These are phyloP conservation scores for Dillenia suffruticosa DNA, from an alignment of 164 flowering plant genomes.

Conservation along the genomic window DNA sequence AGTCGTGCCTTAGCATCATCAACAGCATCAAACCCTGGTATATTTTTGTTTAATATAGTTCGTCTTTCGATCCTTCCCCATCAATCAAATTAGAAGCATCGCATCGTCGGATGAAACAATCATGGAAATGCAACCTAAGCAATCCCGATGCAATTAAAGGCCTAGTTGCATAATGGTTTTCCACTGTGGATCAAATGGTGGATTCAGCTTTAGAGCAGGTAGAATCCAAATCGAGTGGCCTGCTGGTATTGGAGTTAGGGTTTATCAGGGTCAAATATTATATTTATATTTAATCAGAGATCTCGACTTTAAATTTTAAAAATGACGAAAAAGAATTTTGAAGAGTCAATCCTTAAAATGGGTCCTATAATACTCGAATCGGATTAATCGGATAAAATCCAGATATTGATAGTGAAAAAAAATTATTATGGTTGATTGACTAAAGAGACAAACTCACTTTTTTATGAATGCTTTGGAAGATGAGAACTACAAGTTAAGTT, in stretches of 20 bases:
- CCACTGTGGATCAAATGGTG: conserved; percentile 34
- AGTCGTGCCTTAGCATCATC: conserved; percentile 55
- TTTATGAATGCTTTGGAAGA: no score
- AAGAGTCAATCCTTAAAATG: no score
- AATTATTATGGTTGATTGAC: no score
- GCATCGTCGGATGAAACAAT: conserved; percentile 71
- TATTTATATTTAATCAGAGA: no score
- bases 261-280: no score
- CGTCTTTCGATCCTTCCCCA: conserved; percentile 47
- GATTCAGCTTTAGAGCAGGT: conserved; percentile 49
- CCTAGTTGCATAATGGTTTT: conserved; percentile 20
- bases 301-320: no score
- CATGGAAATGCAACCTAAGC: conserved; percentile 66
- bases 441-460: no score
- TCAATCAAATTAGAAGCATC: conserved; percentile 58
- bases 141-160: conserved; percentile 48
- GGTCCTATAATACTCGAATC: no score
- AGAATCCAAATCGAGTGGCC: conserved; percentile 45
- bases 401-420: no score
- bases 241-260: conserved; percentile 9
- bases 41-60: conserved; percentile 29
- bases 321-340: no score
- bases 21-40: conserved; percentile 54
- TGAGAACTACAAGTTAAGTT: no score
- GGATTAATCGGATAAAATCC: no score